Conservation (phyloP, 192 early-diverging fungal genomes). For the Glomus cerebriforme region DNA sequence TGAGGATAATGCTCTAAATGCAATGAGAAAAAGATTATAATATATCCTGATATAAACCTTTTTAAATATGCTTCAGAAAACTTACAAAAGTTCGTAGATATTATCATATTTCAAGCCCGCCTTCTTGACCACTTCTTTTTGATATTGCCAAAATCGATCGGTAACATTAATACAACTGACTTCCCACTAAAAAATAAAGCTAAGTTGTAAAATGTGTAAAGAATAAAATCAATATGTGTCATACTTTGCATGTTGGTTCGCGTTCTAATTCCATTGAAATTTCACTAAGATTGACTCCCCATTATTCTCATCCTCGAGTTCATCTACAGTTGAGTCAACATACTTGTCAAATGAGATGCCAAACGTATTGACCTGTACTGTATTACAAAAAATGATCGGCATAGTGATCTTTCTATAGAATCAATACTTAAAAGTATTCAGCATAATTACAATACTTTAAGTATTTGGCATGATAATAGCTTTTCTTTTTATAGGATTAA, state of each 20-base stretch:
- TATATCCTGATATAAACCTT: constrained; percentile 10
- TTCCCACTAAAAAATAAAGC: constrained; percentile 16
- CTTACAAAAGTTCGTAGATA: constrained; percentile 29
- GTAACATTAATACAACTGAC: constrained; percentile 9
- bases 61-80: not conserved
- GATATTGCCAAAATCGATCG: constrained; percentile 22
- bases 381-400: too few species aligned
- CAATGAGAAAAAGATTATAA: constrained; percentile 28
- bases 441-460: too few species aligned
- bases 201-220: constrained; percentile 12
- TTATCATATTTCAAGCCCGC: not conserved
- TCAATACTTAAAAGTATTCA: too few species aligned
- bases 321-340: too few species aligned
- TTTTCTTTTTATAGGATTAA: too few species aligned
- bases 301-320: too few species aligned
- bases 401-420: too few species aligned
- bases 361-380: too few species aligned
- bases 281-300: too few species aligned
- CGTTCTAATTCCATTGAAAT: constrained; percentile 18
- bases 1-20: constrained; percentile 36
- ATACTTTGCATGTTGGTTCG: constrained; percentile 24
- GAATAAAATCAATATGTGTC: not conserved
- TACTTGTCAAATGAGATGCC: too few species aligned
- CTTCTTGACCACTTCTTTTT: not conserved
- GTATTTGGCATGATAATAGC: too few species aligned